A percentile compares a stretch with the other conserved stretches of the same genome.
phyloP scores from a whole-genome alignment of 345 rosid genomes.

The Salix viminalis region DNA sequence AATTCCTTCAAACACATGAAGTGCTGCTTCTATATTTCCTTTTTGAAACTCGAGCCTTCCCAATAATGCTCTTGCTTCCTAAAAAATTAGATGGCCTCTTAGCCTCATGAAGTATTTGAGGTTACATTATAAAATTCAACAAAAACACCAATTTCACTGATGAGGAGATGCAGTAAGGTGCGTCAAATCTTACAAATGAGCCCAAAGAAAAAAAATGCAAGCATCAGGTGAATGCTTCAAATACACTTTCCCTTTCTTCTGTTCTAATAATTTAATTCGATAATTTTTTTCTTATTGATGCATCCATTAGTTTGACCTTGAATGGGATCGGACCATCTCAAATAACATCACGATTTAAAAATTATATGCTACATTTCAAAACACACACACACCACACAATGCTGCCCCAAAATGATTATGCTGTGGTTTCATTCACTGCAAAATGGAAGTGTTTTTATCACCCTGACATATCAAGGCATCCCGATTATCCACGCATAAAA shows the following conservation, averaged over 20 bases:
- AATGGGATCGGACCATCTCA: neutral
- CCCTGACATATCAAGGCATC: neutral
- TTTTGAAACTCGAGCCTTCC: conserved; percentile 87
- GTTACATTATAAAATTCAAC: neutral
- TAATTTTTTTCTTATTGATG: neutral
- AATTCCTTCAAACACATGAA: conserved; percentile 85
- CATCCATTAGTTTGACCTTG: neutral
- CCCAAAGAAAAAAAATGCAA: neutral
- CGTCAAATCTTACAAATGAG: neutral
- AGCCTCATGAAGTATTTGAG: conserved; percentile 11
- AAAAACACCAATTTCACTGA: neutral
- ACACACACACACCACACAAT: neutral
- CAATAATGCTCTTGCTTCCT: conserved; percentile 86
- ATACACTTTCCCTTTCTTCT: neutral
- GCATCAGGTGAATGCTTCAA: neutral
- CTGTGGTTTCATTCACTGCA: neutral
- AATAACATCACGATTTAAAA: neutral
- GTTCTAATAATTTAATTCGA: neutral
- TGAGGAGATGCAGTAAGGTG: neutral
- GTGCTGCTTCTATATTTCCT: conserved; percentile 73
- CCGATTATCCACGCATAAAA: neutral
- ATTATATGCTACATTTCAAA: neutral
- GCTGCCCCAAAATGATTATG: neutral
- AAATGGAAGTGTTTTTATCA: neutral
- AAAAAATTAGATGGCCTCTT: neutral